Evolutionary conservation across 2,329 filamentous ascomycete species (phyloP), one percentile per base, ranked within the genome.

Genomic region (Trichoderma polysporum): DNA sequence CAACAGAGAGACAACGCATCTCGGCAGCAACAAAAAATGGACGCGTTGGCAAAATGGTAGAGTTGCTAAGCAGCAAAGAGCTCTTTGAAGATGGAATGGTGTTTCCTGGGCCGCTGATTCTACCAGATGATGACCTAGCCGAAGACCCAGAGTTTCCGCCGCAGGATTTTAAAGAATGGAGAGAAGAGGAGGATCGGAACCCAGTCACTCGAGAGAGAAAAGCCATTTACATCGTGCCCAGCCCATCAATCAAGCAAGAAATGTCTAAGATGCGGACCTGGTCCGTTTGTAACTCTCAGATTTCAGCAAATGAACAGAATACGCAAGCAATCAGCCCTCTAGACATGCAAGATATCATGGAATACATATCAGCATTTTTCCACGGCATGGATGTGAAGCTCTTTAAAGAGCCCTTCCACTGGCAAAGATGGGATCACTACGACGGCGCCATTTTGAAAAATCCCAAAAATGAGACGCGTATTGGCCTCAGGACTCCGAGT

Each of bases 111-210:
- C 87, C 88, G 0, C 73, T 91, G 6, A 78, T 89, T 0, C 76
- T 91, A 0, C 88, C 88, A 0, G 80, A 78, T 2, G 88, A 90
- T 71, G 85, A 86, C 22, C 78, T 91, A 1, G 81, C 83, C 0
- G 75, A 80, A 37, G 83, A 90, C 45, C 83, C 85, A 1, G 77
- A 82, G 5, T 80, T 79, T 45, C 78, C 81, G 1, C 76, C 83
- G 0, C 88, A 91, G 69, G 84, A 79, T 45, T 77, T 87, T 49
- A 77, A 79, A 31, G 79, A 80, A 0, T 90, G 86, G 86, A 69
- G 80, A 2, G 70, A 78, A 0, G 66, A 77, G 29, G 76, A 78
- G 7, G 70, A 78, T 6, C 79, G 86, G 6, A 88, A 89, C 66
- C 77, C 80, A 15, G 75, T 87, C 2, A 86, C 82, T 0, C 25